Percentiles rank a stretch among this genome's conserved stretches.
Evolutionary conservation across 805 yeast species (phyloP).

Genomic region (Yarrowia deformans): DNA sequence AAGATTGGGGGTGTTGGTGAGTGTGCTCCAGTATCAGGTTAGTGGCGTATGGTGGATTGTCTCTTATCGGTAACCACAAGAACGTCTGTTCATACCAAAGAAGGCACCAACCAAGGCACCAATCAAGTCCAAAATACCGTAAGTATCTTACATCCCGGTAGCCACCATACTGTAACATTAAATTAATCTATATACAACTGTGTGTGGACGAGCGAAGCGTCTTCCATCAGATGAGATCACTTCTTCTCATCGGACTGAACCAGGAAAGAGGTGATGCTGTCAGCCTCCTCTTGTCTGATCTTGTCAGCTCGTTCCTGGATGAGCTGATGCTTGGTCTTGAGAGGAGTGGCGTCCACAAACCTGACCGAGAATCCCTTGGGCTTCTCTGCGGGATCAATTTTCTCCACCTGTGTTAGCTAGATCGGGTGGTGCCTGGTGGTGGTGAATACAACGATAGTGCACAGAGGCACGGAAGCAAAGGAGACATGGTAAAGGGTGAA

Average conservation of each 20-base stretch:
- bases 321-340: constrained; percentile 4
- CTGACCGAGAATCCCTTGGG: constrained; percentile 13
- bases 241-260: constrained; percentile 15
- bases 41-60: no score
- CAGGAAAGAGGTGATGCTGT: constrained; percentile 18
- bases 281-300: constrained; percentile 30
- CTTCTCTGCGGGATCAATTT: constrained; percentile 8
- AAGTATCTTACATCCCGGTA: background rate
- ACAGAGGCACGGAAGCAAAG: no score
- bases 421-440: background rate
- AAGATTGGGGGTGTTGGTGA: no score
- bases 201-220: no score
- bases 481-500: no score
- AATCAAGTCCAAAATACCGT: no score
- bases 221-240: no score
- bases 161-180: background rate
- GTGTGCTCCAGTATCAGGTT: no score
- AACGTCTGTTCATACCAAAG: no score
- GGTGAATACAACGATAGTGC: no score
- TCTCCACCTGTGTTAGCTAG: constrained; percentile 25
- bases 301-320: constrained; percentile 11
- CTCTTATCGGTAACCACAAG: no score
- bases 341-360: constrained; percentile 31
- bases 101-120: no score
- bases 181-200: constrained; percentile 22